Evolutionary conservation across 257 asterid species (phyloP), one percentile per base, ranked within the genome.

Genomic region (Datura wrightii): DNA sequence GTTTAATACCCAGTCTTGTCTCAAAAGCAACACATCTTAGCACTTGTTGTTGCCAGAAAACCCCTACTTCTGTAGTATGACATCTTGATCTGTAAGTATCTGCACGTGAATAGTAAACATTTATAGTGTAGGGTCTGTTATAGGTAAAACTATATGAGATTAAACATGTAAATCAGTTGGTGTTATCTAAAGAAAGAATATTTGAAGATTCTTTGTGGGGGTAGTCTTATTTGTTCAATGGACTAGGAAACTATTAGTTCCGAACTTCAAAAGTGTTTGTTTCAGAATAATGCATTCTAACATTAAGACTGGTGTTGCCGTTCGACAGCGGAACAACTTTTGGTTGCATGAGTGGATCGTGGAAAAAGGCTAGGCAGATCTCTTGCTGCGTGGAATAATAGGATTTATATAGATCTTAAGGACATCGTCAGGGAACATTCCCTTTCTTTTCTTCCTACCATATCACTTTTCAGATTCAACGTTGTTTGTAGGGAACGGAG

Each of bases 401-500:
- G 76, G 89, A 78, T 91, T 70, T 89, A 89, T 89, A 76, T 91
- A 91, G 92, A 89, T 78, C 89, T 91, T 82, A 88, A 84, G 86
- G 90, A 88, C 66, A 83, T 91, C 16, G 48, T 91, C 39, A 87
- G 90, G 86, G 93, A 90, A 59, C 82, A 89, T 52, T 89, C 92
- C 55, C 90, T 91, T 52, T 86, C 74, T 15, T 91, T 82, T 76
- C 89, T 91, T 84, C 94, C 94, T 60, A 93, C 93, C 67, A 91
- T 89, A 88, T 89, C 93, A 10, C 92, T 91, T 72, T 70, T 74
- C 87, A 88, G 90, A 86, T 88, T 84, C 85, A 87, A 34, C 14
- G 39, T 86, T 84, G 93, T 91, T 82, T 91, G 94, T 84, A 85
- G 88, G 83, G 93, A 91, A 74, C 90, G 94, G 94, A 91, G 84